Evolutionary conservation across 345 rosid species (phyloP).

Genomic region (Brassica carinata): DNA sequence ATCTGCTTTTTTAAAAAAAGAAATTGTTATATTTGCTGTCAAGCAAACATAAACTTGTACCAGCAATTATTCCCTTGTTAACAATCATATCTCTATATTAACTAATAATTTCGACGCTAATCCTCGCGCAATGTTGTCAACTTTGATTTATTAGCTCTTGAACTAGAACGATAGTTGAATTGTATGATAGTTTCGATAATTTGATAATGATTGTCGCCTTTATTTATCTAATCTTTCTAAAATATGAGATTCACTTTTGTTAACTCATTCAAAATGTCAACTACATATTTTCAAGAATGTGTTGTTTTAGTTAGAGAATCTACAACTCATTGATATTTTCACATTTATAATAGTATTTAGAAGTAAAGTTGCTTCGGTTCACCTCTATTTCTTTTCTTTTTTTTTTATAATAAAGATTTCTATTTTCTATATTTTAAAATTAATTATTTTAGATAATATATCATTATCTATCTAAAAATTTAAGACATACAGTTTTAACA

Average conservation of each 20-base stretch:
- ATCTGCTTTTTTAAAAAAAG: too few relatives aligned
- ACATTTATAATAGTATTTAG: too few relatives aligned
- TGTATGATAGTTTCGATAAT: neutral
- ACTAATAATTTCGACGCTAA: constrained; percentile 24
- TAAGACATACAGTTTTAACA: too few relatives aligned
- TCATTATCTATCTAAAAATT: too few relatives aligned
- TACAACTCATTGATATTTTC: too few relatives aligned
- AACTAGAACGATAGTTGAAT: neutral
- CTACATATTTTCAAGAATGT: neutral
- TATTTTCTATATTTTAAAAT: too few relatives aligned
- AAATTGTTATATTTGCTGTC: constrained; percentile 15
- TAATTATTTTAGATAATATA: too few relatives aligned
- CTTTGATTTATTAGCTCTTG: neutral
- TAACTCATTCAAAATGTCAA: neutral
- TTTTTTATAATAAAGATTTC: too few relatives aligned
- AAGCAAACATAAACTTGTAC: constrained; percentile 30
- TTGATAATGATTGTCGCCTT: neutral
- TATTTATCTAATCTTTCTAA: neutral
- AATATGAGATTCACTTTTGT: neutral
- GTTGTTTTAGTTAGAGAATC: neutral
- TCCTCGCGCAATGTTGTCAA: constrained; percentile 21
- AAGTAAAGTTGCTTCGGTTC: too few relatives aligned
- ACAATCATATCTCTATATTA: neutral
- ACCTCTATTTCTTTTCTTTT: too few relatives aligned
- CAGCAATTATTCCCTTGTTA: constrained; percentile 22